A percentile compares a stretch with the other conserved stretches of the same genome.
These are phyloP conservation scores for Trametes meyenii DNA, from an alignment of 768 basidiomycete genomes.

Conservation along the genomic window DNA sequence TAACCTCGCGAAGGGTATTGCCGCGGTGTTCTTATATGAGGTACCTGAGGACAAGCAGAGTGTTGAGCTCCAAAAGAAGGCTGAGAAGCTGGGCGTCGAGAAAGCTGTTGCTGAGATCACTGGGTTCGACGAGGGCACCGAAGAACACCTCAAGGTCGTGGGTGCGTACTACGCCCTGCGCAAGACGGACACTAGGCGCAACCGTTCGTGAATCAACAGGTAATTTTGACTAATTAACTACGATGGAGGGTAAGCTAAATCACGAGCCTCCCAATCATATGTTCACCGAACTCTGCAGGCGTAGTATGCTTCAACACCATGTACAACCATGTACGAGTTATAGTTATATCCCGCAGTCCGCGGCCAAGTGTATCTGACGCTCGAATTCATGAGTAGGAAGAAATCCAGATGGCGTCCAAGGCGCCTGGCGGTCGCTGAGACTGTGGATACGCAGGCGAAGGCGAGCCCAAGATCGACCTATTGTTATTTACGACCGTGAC, in stretches of 20 bases:
- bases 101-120: conserved; percentile 35
- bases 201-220: not conserved
- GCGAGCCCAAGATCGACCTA: too few species aligned
- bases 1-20: conserved; percentile 39
- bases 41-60: conserved; percentile 39
- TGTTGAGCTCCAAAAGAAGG: conserved; percentile 34
- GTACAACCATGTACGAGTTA: too few species aligned
- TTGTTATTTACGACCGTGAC: too few species aligned
- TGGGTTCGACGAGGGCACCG: conserved; percentile 30
- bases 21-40: conserved; percentile 40
- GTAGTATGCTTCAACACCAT: too few species aligned
- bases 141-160: conserved; percentile 28
- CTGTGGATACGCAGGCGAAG: too few species aligned
- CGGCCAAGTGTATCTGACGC: too few species aligned
- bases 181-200: not conserved
- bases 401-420: too few species aligned
- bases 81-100: conserved; percentile 34
- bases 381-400: too few species aligned
- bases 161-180: conserved; percentile 28
- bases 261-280: not conserved
- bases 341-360: too few species aligned
- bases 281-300: too few species aligned
- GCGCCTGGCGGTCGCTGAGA: too few species aligned
- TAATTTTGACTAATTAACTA: not conserved
- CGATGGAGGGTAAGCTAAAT: not conserved